Percentiles rank a stretch among this genome's conserved stretches.
phyloP scores from a whole-genome alignment of 768 basidiomycete species.

The Podaxis pistillaris region DNA sequence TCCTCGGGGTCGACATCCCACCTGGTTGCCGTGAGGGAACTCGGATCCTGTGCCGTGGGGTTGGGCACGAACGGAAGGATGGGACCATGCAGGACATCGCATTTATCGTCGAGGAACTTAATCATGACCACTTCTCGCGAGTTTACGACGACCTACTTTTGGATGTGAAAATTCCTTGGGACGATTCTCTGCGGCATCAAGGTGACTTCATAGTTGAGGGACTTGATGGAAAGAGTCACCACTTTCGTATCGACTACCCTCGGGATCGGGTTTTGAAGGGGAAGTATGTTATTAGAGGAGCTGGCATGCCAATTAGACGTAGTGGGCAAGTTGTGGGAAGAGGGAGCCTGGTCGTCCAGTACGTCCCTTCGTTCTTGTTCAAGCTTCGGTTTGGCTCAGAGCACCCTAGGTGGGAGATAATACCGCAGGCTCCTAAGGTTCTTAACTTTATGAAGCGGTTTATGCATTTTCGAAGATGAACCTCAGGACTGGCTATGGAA shows the following conservation, averaged over 20 bases:
- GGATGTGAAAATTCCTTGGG: conserved; percentile 56
- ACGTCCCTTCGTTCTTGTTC: conserved; percentile 23
- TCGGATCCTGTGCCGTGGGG: conserved; percentile 56
- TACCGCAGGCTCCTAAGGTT: conserved; percentile 28
- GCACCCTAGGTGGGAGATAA: conserved; percentile 37
- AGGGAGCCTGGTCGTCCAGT: conserved; percentile 67
- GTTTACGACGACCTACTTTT: conserved; percentile 55
- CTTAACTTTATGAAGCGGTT: conserved; percentile 30
- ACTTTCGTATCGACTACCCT: conserved; percentile 51
- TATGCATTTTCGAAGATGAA: conserved; percentile 18
- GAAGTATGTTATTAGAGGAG: conserved; percentile 49
- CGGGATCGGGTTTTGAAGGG: conserved; percentile 50
- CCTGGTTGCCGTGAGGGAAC: conserved; percentile 63
- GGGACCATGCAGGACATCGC: conserved; percentile 63
- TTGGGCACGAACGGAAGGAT: conserved; percentile 62
- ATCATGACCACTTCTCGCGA: conserved; percentile 56
- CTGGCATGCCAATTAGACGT: conserved; percentile 69
- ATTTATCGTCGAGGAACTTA: conserved; percentile 60
- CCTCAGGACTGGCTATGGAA: neutral
- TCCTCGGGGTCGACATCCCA: conserved; percentile 60
- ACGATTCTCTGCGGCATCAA: conserved; percentile 43
- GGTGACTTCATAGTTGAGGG: conserved; percentile 52
- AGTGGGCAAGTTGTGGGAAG: conserved; percentile 50
- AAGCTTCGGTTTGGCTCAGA: conserved; percentile 1
- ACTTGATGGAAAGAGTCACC: conserved; percentile 55